Base-by-base conservation (phyloP, 2,329 filamentous ascomycete species). In the Pseudopithomyces chartarum region DNA sequence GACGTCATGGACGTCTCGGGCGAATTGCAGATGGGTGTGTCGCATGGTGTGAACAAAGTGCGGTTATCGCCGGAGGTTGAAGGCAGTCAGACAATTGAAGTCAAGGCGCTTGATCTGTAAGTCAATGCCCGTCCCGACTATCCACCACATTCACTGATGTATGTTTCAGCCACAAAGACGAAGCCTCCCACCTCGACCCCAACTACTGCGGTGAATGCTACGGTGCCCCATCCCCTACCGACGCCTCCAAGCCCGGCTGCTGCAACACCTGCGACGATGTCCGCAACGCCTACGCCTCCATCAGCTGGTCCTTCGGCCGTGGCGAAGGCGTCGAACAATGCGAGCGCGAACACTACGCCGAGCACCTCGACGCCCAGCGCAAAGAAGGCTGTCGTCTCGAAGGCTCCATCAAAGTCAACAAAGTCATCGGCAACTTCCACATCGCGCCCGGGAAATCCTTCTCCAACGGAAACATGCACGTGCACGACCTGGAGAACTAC, bases 1-100 rank as follows among this genome's bases (percentile, higher is more conserved):
- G 95, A 99, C 76, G 94, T 99, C 55, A 99, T 99, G 95, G 95
- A 99, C 79, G 94, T 98, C 23, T 97, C 92, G 20, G 95, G 95
- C 61, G 95, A 99, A 78, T 90, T 97, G 73, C 95, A 99, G 77
- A 91, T 93, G 67, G 95, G 94, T 51, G 90, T 99, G 56, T 88
- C 92, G 76, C 92, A 97, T 73, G 95, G 95, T 44, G 87, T 99
- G 60, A 91, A 87, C 79, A 98, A 97, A 80, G 90, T 97, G 60
- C 88, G 95, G 59, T 84, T 99, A 59, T 82, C 85, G 60, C 82
- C 92, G 22, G 82, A 83, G 65, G 81, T 80, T 42, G 88, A 97
- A 67, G 94, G 94, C 39, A 90, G 93, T 60, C 82, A 81, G 23
- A 69, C 65, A 22, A 70, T 78, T 56, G 73, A 75, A 61, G 63